phyloP scores from a whole-genome alignment of 179 eudicot species.

The Corrigiola litoralis region DNA sequence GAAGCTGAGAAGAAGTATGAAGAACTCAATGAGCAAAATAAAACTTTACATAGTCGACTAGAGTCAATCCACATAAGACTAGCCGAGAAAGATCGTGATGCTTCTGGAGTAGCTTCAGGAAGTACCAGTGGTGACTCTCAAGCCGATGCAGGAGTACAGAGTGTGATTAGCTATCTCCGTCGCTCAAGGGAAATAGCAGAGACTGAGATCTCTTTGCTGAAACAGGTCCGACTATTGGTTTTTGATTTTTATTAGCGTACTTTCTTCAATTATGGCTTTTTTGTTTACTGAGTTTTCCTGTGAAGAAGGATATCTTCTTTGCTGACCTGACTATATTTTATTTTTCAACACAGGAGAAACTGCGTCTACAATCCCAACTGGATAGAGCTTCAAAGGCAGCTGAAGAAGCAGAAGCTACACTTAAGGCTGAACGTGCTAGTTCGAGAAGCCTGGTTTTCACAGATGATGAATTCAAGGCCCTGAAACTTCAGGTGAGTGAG shows the following conservation, averaged over 20 bases:
- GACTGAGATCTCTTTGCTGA: slow-evolving; percentile 86
- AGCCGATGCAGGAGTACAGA: slow-evolving; percentile 65
- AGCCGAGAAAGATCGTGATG: slow-evolving; percentile 62
- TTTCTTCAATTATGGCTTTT: neutral
- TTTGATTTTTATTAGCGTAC: neutral
- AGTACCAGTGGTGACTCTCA: slow-evolving; percentile 30
- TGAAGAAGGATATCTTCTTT: neutral
- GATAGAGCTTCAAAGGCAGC: slow-evolving; percentile 77
- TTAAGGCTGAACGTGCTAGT: slow-evolving; percentile 59
- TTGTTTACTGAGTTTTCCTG: neutral
- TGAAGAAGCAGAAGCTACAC: slow-evolving; percentile 71
- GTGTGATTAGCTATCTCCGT: slow-evolving; percentile 83
- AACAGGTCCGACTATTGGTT: slow-evolving; percentile 44
- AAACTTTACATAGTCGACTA: slow-evolving; percentile 64
- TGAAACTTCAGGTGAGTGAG: slow-evolving; percentile 85
- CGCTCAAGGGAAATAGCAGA: slow-evolving; percentile 96
- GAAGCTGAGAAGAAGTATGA: slow-evolving; percentile 62
- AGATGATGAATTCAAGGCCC: slow-evolving; percentile 84
- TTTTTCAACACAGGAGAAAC: slow-evolving; percentile 62
- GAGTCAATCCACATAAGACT: slow-evolving; percentile 84
- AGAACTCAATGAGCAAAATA: slow-evolving; percentile 91
- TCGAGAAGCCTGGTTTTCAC: slow-evolving; percentile 58
- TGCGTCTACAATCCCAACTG: slow-evolving; percentile 84
- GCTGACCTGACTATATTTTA: slow-evolving; percentile 6
- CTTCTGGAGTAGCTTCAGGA: slow-evolving; percentile 40